Conservation (phyloP, 2,329 filamentous ascomycete genomes). For the Huntiella omanensis region DNA sequence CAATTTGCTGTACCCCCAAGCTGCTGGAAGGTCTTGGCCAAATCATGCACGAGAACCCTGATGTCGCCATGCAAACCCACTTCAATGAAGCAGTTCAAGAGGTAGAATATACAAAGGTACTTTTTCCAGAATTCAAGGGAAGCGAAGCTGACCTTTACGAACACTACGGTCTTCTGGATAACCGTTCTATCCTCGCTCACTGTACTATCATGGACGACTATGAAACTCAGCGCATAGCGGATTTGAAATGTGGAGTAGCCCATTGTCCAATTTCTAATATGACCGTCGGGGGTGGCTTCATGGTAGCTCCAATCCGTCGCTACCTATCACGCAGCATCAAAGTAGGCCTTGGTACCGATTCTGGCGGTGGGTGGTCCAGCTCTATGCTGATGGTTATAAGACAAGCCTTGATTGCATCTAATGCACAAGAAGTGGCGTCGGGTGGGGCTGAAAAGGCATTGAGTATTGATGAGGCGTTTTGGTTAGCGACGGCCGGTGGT, state of each 20-base stretch:
- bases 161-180: constrained; percentile 32
- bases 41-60: constrained; percentile 27
- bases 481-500: constrained; percentile 41
- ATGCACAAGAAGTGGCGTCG: constrained; percentile 25
- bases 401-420: constrained; percentile 36
- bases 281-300: constrained; percentile 41
- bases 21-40: constrained; percentile 36
- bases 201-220: constrained; percentile 42
- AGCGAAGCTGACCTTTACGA: constrained; percentile 43
- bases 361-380: constrained; percentile 41
- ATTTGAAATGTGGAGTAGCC: constrained; percentile 36
- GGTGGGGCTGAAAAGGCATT: constrained; percentile 25
- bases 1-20: constrained; percentile 37
- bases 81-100: constrained; percentile 48
- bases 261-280: constrained; percentile 49
- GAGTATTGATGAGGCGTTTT: constrained; percentile 34
- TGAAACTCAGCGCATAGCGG: constrained; percentile 29
- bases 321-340: constrained; percentile 40
- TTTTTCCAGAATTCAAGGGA: constrained; percentile 33
- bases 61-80: constrained; percentile 44
- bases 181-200: constrained; percentile 43
- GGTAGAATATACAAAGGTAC: constrained; percentile 30
- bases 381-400: constrained; percentile 40
- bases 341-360: constrained; percentile 48
- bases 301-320: constrained; percentile 39